Evolutionary conservation across 768 basidiomycete genomes (phyloP), one percentile per base, ranked within the genome.

Genomic region (Phallus indusiatus): DNA sequence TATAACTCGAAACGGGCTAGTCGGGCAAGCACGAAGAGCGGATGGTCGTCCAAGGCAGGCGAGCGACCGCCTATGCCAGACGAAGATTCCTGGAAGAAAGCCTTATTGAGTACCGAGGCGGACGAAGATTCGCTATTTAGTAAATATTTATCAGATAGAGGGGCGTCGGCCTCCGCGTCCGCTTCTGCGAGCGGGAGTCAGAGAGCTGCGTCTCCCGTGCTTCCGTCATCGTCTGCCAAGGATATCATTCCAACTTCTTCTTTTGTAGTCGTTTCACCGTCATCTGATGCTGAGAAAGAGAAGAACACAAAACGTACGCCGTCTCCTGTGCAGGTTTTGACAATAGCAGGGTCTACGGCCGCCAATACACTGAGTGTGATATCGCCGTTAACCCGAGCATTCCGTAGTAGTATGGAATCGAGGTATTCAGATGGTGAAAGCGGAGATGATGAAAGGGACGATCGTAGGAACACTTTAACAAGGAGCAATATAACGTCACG

Each of bases 51-150:
- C 14, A 47, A 42, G 18, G 42, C 47, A 21, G 50, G 47, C 28
- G 55, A 56, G 20, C 56, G 46, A 17, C 56, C 56, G 24, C 56
- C 56, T 17, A 28, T 57, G 10, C 56, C 56, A 14, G 56, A 57
- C 33, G 56, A 57, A 48, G 56, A 57, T 5, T 28, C 56, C 18
- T 57, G 56, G 56, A 47, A 37, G 22, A 47, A 50, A 48, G 18
- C 18, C 5, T 18, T 33, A 37, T 17, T 34, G 12, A 11, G 14
- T 37, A 14, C 53, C n/a, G 53, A 48, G 47, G 22, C 56, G 20
- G 47, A 50, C 7, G 56, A 47, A 6, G 36, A 33, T 16, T 18
- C 47, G 14, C 11, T 22, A 22, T 22, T 34, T 34, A 51, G 20
- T 51, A 51, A 34, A 18, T 34, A 22, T 51, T 22, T 22, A 18